These are phyloP conservation scores for Phaeosphaeriaceae sp. DNA, from an alignment of 2,329 filamentous ascomycete species.

Conservation along the genomic window DNA sequence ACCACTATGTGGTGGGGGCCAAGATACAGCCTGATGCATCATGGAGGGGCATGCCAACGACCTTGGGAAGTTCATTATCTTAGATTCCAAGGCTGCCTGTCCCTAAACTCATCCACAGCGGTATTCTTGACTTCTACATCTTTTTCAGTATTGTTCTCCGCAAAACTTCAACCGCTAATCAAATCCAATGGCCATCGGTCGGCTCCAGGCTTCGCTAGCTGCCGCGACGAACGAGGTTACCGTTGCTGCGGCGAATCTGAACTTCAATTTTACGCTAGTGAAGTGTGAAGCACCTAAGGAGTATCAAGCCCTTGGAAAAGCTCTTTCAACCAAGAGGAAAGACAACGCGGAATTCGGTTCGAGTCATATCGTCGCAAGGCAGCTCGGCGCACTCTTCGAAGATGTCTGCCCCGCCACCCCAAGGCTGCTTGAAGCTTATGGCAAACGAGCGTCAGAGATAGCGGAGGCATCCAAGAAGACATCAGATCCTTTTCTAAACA, in stretches of 20 bases:
- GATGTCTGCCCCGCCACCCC: constrained; percentile 6
- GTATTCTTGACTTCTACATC: too few species aligned
- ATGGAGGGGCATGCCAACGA: too few species aligned
- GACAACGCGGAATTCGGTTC: constrained; percentile 14
- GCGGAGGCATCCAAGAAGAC: neutral
- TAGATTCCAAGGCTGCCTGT: too few species aligned
- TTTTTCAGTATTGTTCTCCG: too few species aligned
- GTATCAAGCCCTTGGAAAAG: constrained; percentile 4
- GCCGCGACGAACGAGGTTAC: constrained; percentile 21
- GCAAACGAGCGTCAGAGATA: constrained; percentile 16
- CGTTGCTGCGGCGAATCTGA: constrained; percentile 17
- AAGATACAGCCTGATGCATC: too few species aligned
- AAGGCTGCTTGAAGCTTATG: constrained; percentile 14
- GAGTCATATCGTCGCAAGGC: constrained; percentile 13
- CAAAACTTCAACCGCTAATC: too few species aligned
- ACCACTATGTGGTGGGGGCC: too few species aligned
- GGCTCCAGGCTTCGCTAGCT: too few species aligned
- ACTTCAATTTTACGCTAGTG: constrained; percentile 23
- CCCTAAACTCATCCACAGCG: too few species aligned
- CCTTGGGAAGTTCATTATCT: too few species aligned
- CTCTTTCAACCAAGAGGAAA: constrained; percentile 6
- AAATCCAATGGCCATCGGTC: too few species aligned
- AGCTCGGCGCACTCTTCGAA: constrained; percentile 18
- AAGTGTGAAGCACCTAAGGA: constrained; percentile 19
- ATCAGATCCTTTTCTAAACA: neutral